phyloP scores from a whole-genome alignment of 768 basidiomycete species.

The Xerocomellus amylosporus region DNA sequence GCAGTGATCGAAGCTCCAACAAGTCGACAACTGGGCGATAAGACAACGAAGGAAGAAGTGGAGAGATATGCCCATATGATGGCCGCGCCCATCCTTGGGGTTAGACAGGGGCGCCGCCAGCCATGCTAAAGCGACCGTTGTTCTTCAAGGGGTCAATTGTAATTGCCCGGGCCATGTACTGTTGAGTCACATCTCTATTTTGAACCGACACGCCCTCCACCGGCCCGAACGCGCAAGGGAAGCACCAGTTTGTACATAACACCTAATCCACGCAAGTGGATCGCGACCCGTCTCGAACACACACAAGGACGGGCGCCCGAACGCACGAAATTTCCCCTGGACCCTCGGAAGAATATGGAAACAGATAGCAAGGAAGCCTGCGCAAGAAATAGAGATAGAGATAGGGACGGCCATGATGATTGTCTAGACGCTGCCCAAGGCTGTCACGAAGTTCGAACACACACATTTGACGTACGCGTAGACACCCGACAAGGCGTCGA shows the following conservation, averaged over 20 bases:
- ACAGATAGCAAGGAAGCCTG: neutral
- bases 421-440: neutral
- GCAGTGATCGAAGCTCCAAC: slow-evolving; percentile 2
- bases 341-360: neutral
- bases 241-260: slow-evolving; percentile 3
- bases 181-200: neutral
- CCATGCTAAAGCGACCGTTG: neutral
- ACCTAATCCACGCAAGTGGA: slow-evolving; percentile 1
- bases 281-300: neutral
- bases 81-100: no score
- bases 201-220: neutral
- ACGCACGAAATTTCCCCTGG: neutral
- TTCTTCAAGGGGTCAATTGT: neutral
- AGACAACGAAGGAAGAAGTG: neutral
- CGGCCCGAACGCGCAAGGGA: neutral
- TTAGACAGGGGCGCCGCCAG: neutral
- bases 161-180: neutral
- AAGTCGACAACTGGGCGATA: neutral
- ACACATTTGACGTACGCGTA: neutral
- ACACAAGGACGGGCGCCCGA: slow-evolving; percentile 2
- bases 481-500: neutral
- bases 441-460: neutral
- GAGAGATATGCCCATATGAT: no score
- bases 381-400: neutral
- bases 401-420: neutral